A percentile compares a stretch with the other conserved stretches of the same genome.
Evolutionary conservation across 2,329 filamentous ascomycete genomes (phyloP).

Genomic region (Didymella segeticola): DNA sequence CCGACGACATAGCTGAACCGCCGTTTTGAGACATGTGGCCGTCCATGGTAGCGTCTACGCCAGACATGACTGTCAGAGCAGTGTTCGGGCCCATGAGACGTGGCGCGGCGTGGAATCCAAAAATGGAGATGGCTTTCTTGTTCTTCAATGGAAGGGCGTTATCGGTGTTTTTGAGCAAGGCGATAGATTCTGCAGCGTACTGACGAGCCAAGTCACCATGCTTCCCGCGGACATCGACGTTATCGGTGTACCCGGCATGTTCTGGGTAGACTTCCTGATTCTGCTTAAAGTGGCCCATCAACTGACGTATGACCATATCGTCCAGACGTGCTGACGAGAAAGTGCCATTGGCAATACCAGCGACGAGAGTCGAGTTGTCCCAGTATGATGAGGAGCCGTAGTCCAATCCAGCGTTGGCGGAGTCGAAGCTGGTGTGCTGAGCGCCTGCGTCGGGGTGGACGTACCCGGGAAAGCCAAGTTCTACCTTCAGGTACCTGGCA

Average conservation of each 20-base stretch:
- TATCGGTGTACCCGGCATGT: constrained; percentile 11
- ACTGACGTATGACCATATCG: constrained; percentile 27
- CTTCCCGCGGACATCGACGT: constrained; percentile 16
- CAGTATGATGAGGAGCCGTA: constrained; percentile 32
- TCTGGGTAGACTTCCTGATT: constrained; percentile 7
- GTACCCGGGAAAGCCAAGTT: constrained; percentile 55
- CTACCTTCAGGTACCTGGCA: constrained; percentile 57
- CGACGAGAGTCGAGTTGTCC: constrained; percentile 24
- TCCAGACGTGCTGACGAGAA: constrained; percentile 20
- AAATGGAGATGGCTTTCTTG: constrained; percentile 8
- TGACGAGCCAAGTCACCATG: constrained; percentile 17
- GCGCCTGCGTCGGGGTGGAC: constrained; percentile 52
- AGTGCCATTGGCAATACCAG: constrained; percentile 26
- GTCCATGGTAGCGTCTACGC: constrained; percentile 18
- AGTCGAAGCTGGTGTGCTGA: constrained; percentile 52
- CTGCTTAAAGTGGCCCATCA: constrained; percentile 11
- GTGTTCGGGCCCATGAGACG: constrained; percentile 18
- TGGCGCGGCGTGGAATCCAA: constrained; percentile 13
- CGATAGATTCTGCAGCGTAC: constrained; percentile 42
- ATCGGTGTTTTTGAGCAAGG: constrained; percentile 58
- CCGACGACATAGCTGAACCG: constrained; percentile 18
- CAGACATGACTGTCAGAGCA: constrained; percentile 12
- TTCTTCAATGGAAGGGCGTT: constrained; percentile 58
- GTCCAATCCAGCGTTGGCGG: constrained; percentile 53
- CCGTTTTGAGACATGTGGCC: constrained; percentile 19